Evolutionary conservation across 1,284 basidiomycete genomes (phyloP).

Genomic region (Leccinum pachyderme): DNA sequence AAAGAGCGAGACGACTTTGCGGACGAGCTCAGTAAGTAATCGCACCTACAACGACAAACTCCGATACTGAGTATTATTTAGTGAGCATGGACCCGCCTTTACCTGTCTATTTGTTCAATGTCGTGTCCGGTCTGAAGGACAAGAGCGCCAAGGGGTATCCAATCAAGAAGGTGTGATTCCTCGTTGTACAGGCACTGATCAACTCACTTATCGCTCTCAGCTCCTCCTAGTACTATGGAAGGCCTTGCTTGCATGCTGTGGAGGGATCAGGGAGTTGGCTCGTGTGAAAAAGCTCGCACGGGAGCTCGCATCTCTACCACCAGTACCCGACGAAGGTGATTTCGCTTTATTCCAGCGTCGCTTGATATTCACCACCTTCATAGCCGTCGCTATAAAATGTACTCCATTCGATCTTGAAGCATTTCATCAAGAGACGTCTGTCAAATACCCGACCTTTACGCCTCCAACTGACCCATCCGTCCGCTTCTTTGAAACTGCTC

Average conservation of each 20-base stretch:
- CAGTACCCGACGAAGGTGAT: conserved; percentile 62
- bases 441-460: conserved; percentile 92
- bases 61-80: conserved; percentile 35
- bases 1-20: conserved; percentile 91
- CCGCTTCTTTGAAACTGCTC: conserved; percentile 23
- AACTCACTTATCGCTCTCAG: conserved; percentile 40
- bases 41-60: conserved; percentile 10
- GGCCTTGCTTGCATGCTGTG: conserved; percentile 87
- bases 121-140: conserved; percentile 88
- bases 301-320: conserved; percentile 73
- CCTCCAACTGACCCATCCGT: conserved; percentile 46
- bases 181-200: not conserved
- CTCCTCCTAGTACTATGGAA: conserved; percentile 97
- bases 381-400: conserved; percentile 69
- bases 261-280: conserved; percentile 84
- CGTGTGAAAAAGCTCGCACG: conserved; percentile 85
- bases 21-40: conserved; percentile 84
- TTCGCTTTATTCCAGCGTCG: not conserved
- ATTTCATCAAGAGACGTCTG: conserved; percentile 85
- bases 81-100: conserved; percentile 95
- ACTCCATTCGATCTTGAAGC: conserved; percentile 85
- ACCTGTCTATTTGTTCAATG: conserved; percentile 88
- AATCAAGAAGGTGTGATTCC: conserved; percentile 77
- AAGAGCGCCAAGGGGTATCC: conserved; percentile 95
- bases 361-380: conserved; percentile 2